A percentile compares a stretch with the other conserved stretches of the same genome.
Evolutionary conservation across 805 yeast species (phyloP).

Genomic region (Kluyveromyces dobzhanskii): DNA sequence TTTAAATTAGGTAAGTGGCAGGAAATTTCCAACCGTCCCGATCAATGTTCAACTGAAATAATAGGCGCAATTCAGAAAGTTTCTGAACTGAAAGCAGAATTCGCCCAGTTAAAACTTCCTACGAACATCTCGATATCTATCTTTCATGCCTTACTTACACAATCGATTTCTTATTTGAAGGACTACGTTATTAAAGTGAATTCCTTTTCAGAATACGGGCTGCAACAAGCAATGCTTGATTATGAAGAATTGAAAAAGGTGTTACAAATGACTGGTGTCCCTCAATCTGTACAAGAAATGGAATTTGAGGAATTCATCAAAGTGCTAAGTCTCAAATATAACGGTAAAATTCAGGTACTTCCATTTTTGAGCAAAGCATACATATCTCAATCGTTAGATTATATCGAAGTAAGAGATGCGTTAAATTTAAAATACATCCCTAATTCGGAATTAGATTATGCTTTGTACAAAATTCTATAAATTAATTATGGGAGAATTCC

Average conservation of each 20-base stretch:
- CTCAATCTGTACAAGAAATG: slow-evolving; percentile 16
- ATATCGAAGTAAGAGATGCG: slow-evolving; percentile 1
- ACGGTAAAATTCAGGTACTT: slow-evolving; percentile 8
- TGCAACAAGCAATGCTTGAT: slow-evolving; percentile 29
- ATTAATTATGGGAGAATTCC: background rate
- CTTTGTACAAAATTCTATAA: slow-evolving; percentile 26
- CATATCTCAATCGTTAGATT: slow-evolving; percentile 8
- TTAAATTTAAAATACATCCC: slow-evolving; percentile 10
- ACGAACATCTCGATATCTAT: slow-evolving; percentile 15
- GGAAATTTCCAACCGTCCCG: slow-evolving; percentile 8
- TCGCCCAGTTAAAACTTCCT: slow-evolving; percentile 5
- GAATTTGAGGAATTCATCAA: slow-evolving; percentile 20
- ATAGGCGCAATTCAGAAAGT: slow-evolving; percentile 5
- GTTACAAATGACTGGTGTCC: slow-evolving; percentile 15
- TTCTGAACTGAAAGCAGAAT: background rate
- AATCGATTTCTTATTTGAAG: slow-evolving; percentile 26
- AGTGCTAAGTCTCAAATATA: slow-evolving; percentile 25
- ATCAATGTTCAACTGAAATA: slow-evolving; percentile 9
- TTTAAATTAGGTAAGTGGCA: slow-evolving; percentile 30
- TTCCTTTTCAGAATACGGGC: slow-evolving; percentile 28
- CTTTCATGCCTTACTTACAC: slow-evolving; percentile 19
- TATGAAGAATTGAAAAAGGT: slow-evolving; percentile 23
- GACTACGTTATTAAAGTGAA: slow-evolving; percentile 32
- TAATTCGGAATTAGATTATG: slow-evolving; percentile 32
- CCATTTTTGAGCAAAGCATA: slow-evolving; percentile 17